Evolutionary conservation across 306 rosid genomes (phyloP).

Genomic region (Fragaria iinumae): DNA sequence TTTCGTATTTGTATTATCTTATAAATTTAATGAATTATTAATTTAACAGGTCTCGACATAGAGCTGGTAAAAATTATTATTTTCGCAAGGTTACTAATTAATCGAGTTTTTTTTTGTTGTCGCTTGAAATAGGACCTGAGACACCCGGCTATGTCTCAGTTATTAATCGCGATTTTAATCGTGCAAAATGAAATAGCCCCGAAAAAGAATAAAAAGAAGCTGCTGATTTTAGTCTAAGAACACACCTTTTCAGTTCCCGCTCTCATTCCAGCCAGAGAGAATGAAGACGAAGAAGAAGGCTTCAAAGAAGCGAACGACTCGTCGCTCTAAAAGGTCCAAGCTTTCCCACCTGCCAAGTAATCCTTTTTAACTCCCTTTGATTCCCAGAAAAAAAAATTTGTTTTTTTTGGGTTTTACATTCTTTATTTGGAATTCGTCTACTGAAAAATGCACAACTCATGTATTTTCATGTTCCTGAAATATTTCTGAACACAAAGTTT

Average conservation of each 20-base stretch:
- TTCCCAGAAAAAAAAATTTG: neutral
- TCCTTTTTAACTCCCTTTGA: neutral
- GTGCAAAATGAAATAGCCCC: too few species aligned
- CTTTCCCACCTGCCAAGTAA: conserved; percentile 8
- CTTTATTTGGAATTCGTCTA: neutral
- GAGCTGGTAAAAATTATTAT: too few species aligned
- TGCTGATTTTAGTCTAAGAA: too few species aligned
- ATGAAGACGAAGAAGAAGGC: conserved; percentile 14
- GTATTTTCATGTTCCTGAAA: neutral
- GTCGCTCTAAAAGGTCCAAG: conserved; percentile 2
- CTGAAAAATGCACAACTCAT: neutral
- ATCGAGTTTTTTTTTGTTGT: too few species aligned
- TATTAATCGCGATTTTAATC: too few species aligned
- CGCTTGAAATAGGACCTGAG: too few species aligned
- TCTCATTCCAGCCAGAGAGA: neutral
- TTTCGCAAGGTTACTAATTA: too few species aligned
- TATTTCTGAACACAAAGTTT: neutral
- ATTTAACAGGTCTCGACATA: too few species aligned
- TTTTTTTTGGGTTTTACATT: neutral
- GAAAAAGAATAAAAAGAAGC: too few species aligned
- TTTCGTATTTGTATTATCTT: too few species aligned
- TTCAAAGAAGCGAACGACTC: neutral
- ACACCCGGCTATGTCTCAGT: too few species aligned
- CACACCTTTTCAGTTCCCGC: neutral
- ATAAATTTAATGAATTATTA: too few species aligned